Evolutionary conservation across 1,139 yeast species (phyloP).

Genomic region (Ogataea hybrid): DNA sequence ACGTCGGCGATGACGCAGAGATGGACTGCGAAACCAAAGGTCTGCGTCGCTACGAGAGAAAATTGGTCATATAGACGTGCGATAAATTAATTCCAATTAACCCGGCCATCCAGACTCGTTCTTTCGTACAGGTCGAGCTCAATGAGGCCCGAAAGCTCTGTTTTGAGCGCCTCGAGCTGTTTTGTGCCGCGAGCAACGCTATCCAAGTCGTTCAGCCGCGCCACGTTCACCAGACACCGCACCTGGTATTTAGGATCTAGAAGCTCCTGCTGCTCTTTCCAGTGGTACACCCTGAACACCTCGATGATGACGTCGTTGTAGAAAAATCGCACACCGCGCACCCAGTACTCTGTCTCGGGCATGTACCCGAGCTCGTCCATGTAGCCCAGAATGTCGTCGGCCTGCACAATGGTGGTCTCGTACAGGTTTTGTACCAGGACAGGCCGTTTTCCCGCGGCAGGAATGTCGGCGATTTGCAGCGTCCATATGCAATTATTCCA

Average conservation of each 20-base stretch:
- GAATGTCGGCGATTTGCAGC: slow-evolving; percentile 72
- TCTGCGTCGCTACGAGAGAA: slow-evolving; percentile 9
- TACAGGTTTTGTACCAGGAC: slow-evolving; percentile 67
- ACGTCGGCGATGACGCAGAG: no score
- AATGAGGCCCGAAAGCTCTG: slow-evolving; percentile 63
- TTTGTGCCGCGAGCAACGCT: slow-evolving; percentile 63
- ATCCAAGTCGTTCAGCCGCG: slow-evolving; percentile 73
- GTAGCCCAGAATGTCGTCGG: slow-evolving; percentile 34
- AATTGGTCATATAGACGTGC: slow-evolving; percentile 6
- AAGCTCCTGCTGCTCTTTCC: slow-evolving; percentile 32
- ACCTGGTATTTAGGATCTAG: slow-evolving; percentile 60
- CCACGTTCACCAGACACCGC: slow-evolving; percentile 67
- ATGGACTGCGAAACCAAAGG: no score
- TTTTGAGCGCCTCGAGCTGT: slow-evolving; percentile 60
- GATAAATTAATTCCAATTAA: slow-evolving; percentile 29
- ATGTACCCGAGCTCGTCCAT: slow-evolving; percentile 71
- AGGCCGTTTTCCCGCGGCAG: slow-evolving; percentile 78
- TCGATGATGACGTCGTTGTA: slow-evolving; percentile 64
- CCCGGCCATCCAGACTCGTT: slow-evolving; percentile 74
- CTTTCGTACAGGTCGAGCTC: slow-evolving; percentile 75
- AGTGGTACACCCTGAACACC: slow-evolving; percentile 48
- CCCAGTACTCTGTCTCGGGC: slow-evolving; percentile 62
- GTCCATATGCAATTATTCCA: slow-evolving; percentile 49
- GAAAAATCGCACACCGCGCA: slow-evolving; percentile 63
- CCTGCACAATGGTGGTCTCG: slow-evolving; percentile 53